Percentiles rank a stretch among this genome's conserved stretches.
Conservation (phyloP, 371 early-diverging fungal species). For the Apophysomyces ossiformis region DNA sequence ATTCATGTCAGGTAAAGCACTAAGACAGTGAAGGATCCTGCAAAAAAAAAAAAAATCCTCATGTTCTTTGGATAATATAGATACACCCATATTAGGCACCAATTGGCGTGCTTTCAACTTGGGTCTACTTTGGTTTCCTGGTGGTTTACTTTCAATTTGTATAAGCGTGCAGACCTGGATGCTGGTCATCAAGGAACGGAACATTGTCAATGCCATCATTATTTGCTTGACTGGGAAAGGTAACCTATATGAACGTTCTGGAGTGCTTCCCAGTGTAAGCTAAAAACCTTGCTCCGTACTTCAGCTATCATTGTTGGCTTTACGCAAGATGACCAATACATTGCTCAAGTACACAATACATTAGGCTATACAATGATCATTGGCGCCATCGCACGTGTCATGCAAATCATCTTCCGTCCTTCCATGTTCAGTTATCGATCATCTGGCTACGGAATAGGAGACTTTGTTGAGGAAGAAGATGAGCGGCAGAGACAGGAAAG, state of each 20-base stretch:
- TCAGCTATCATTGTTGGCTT: conserved; percentile 23
- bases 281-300: background rate
- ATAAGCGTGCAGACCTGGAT: conserved; percentile 34
- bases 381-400: conserved; percentile 34
- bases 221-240: conserved; percentile 32
- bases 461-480: conserved; percentile 19
- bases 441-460: conserved; percentile 20
- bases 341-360: conserved; percentile 34
- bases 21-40: background rate
- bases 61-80: conserved; percentile 12
- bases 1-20: conserved; percentile 22
- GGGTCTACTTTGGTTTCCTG: conserved; percentile 33
- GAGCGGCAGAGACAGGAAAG: conserved; percentile 11
- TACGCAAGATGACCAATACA: conserved; percentile 33
- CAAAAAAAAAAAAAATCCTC: no score
- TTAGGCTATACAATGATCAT: conserved; percentile 43
- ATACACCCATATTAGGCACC: conserved; percentile 25
- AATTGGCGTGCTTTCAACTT: conserved; percentile 29
- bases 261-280: background rate
- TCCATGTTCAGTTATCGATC: conserved; percentile 32
- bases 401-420: conserved; percentile 46
- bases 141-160: conserved; percentile 29
- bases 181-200: conserved; percentile 28
- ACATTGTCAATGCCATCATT: conserved; percentile 29
- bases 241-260: conserved; percentile 1